Conservation (phyloP, 2,329 filamentous ascomycete genomes). For the Aspergillus viridinutans region DNA sequence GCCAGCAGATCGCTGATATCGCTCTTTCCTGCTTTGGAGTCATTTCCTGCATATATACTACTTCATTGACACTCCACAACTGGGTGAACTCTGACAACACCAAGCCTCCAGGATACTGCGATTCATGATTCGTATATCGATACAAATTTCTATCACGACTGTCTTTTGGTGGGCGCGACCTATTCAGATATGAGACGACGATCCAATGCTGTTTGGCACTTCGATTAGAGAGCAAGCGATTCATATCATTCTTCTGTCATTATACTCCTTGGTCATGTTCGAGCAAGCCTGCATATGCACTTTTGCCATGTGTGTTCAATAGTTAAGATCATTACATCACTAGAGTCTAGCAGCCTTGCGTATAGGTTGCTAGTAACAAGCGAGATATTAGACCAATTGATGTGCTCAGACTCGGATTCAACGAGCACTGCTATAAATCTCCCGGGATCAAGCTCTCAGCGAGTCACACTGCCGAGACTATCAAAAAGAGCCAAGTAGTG, state of each 20-base stretch:
- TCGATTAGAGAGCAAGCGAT: not conserved
- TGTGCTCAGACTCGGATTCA: not conserved
- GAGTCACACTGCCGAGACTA: not conserved
- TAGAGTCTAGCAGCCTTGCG: not conserved
- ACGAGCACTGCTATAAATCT: not conserved
- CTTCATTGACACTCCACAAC: constrained; percentile 75
- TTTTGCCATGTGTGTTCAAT: not conserved
- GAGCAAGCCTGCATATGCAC: not conserved
- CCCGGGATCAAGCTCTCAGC: not conserved
- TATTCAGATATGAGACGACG: constrained; percentile 1
- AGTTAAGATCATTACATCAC: not conserved
- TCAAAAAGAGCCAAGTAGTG: not conserved
- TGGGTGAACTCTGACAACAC: constrained; percentile 65
- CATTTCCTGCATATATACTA: constrained; percentile 88
- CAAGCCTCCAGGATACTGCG: constrained; percentile 61
- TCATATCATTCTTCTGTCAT: not conserved
- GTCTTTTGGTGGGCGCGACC: not conserved
- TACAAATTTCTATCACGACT: not conserved
- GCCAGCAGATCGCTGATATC: constrained; percentile 70
- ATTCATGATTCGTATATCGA: constrained; percentile 30
- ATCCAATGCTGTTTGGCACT: not conserved
- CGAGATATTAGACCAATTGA: not conserved
- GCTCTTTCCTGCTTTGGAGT: constrained; percentile 75
- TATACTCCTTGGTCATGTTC: not conserved
- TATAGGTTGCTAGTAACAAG: not conserved